Evolutionary conservation across 2,329 filamentous ascomycete species (phyloP), one percentile per base, ranked within the genome.

Genomic region (Stagonosporopsis rhizophila): DNA sequence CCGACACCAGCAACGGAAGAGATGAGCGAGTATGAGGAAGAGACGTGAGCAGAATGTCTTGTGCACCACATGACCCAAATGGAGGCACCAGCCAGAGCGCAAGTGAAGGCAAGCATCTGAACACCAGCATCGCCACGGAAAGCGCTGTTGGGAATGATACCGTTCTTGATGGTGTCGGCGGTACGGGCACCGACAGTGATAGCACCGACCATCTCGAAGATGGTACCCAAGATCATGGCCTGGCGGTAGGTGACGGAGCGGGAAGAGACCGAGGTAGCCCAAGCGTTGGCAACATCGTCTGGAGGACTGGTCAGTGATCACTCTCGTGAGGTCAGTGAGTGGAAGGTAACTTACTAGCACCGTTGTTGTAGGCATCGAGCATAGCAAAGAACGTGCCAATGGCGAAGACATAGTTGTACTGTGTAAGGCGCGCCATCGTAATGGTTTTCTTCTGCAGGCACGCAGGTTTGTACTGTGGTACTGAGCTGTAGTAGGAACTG

Each of bases 1-100:
- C 79, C 79, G 44, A 80, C 78, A 68, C 78, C 79, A 58, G 79
- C 77, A 52, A 80, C 72, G 46, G 77, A 78, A 37, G 78, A 81
- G 35, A 83, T 79, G 35, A 83, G 78, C 49, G 81, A 82, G 66
- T 84, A 82, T 1, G 83, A 85, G 2, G 83, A 85, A 1, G 82
- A 84, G 27, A 85, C 81, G 19, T 89, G 89, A 56, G 88, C 87
- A 4, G 87, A 89, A 81, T 91, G 82, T 42, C 82, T 81, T 1
- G 89, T 92, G 75, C 89, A 91, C 88, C 88, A 91, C 88, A 91
- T 91, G 42, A 92, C 88, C 89, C 89, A 92, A 9, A 82, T 79
- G 1, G 87, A 86, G 45, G 88, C 87, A 65, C 81, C 88, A 15
- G 86, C 86, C 0, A 86, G 80, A 44, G 83, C 81, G 62, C 82